phyloP scores from a whole-genome alignment of 2,329 filamentous ascomycete species.

The Hypocrella siamensis region DNA sequence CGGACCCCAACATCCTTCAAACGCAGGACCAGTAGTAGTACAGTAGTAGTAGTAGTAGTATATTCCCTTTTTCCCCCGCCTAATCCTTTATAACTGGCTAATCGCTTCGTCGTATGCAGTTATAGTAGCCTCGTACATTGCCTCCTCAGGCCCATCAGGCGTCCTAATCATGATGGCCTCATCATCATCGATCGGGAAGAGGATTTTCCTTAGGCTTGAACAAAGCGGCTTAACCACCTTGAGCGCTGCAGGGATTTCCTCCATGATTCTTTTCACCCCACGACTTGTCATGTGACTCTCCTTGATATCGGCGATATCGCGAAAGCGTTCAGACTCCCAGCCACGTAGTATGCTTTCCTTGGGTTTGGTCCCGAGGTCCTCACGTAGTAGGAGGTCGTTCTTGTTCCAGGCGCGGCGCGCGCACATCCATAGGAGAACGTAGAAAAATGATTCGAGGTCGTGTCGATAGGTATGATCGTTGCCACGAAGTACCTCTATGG shows the following conservation, averaged over 20 bases:
- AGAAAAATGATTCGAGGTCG: conserved; percentile 5
- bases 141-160: background rate
- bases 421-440: background rate
- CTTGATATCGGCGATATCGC: background rate
- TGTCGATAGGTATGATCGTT: conserved; percentile 11
- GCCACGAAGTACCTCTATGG: conserved; percentile 15
- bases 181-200: background rate
- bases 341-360: background rate
- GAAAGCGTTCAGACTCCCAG: background rate
- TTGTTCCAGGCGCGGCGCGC: background rate
- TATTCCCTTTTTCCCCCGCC: too few species aligned
- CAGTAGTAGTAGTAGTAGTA: too few species aligned
- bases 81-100: background rate
- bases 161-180: background rate
- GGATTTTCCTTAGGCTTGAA: background rate
- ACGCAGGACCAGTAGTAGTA: too few species aligned
- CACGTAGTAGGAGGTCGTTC: background rate
- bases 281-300: background rate
- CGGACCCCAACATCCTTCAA: too few species aligned
- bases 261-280: background rate
- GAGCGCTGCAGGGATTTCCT: background rate
- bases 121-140: background rate
- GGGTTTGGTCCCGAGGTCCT: background rate
- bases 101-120: background rate
- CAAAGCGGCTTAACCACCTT: background rate